Percentiles rank a stretch among this genome's conserved stretches.
These are phyloP conservation scores for Pseudomassariella vexata DNA, from an alignment of 2,329 filamentous ascomycete genomes.

Conservation along the genomic window DNA sequence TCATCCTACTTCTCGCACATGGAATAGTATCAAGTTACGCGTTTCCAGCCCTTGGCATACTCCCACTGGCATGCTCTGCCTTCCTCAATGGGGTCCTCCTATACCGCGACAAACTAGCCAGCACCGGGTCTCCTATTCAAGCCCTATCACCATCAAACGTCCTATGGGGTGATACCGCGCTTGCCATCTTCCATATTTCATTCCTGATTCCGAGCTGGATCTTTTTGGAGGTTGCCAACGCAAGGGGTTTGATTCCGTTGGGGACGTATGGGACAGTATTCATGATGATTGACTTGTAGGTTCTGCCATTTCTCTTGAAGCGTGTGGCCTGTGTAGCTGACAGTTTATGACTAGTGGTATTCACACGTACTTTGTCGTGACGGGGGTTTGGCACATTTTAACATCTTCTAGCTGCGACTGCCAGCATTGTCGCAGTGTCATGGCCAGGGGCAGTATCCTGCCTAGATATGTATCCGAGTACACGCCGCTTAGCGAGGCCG, in stretches of 20 bases:
- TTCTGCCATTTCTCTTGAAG: no score
- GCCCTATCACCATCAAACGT: background rate
- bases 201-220: background rate
- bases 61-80: background rate
- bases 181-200: background rate
- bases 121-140: background rate
- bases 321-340: no score
- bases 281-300: slow-evolving; percentile 2
- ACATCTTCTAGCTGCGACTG: no score
- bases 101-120: slow-evolving; percentile 1
- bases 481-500: no score
- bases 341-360: no score
- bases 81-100: background rate
- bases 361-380: no score
- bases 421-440: no score
- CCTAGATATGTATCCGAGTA: no score
- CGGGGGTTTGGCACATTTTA: no score
- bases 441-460: no score
- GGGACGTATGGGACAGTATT: slow-evolving; percentile 2
- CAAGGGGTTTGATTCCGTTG: background rate
- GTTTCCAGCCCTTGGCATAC: background rate
- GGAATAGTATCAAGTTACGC: background rate
- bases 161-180: background rate
- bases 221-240: background rate
- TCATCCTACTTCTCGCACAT: slow-evolving; percentile 1